Evolutionary conservation across 2,329 filamentous ascomycete species (phyloP), one percentile per base, ranked within the genome.

Genomic region (Ophiostoma sp.): DNA sequence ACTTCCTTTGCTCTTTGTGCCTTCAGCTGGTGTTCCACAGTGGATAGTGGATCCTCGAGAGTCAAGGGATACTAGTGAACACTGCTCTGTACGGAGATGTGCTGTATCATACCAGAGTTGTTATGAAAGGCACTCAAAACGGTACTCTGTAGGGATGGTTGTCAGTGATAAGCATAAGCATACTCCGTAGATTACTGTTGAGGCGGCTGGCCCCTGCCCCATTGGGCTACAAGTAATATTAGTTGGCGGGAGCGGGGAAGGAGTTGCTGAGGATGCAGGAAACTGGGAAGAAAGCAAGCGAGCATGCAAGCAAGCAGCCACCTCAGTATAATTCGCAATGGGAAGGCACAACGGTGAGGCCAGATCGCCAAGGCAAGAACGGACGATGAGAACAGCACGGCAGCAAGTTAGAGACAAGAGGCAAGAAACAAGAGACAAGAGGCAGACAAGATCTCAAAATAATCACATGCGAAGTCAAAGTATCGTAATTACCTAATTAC

Each of bases 1-100:
- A 48, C 44, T 15, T 44, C 13, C 44, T 48, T 48, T 48, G 44
- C 17, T 48, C 44, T 48, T 48, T 48, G 44, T 48, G 44, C 52
- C 52, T 27, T 57, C 52, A 57, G 52, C 52, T 57, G 52, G 23
- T 13, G 52, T 57, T 54, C 52, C 52, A 57, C 52, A 57, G 52
- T 57, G 52, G 52, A 57, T n/a, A 57, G 52, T 57, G 52, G 52
- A 57, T n/a, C 52, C 1, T 13, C 52, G 8, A 57, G 44, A 48
- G 17, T 23, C 52, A 57, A 57, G 52, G 52, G 52, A 57, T 57
- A 23, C 23, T 57, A 57, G 52, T 8, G 48, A 10, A 11, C 20
- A 31, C 41, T 17, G 8, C 3, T 4, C 3, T 41, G 39, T 48
- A 48, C 44, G 44, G 44, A 48, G 44, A 48, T 48, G 44, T 39